Conservation (phyloP, 495 filamentous ascomycete genomes). For the Aspergillus leporis region DNA sequence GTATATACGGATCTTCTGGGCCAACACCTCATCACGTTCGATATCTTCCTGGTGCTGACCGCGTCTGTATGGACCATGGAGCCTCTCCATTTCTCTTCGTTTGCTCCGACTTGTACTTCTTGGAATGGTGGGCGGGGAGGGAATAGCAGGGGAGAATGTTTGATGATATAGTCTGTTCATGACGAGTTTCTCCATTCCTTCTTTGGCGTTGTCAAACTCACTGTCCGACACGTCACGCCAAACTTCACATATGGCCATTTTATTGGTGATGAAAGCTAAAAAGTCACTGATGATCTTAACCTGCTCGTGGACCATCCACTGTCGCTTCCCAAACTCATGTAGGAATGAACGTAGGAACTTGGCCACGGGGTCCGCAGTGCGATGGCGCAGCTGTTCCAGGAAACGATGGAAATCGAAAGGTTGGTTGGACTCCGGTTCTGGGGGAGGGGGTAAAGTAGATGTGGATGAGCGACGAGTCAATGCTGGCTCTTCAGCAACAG, state of each 20-base stretch:
- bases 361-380: constrained; percentile 94
- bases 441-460: constrained; percentile 64
- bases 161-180: constrained; percentile 98
- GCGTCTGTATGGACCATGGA: constrained; percentile 75
- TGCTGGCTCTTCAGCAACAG: constrained; percentile 40
- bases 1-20: constrained; percentile 96
- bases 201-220: constrained; percentile 96
- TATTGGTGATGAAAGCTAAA: constrained; percentile 94
- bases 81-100: constrained; percentile 64
- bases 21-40: constrained; percentile 89
- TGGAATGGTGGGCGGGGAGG: constrained; percentile 71
- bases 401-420: constrained; percentile 99
- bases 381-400: constrained; percentile 89
- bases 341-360: constrained; percentile 94
- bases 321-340: constrained; percentile 91
- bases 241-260: constrained; percentile 98
- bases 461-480: constrained; percentile 49
- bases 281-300: constrained; percentile 99
- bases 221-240: constrained; percentile 95
- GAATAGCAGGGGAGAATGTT: constrained; percentile 93
- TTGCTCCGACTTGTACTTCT: constrained; percentile 63
- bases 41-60: constrained; percentile 99
- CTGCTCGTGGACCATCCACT: constrained; percentile 99
- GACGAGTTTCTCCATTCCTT: constrained; percentile 99
- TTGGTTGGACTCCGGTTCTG: constrained; percentile 84